Base-by-base conservation (phyloP, 208 protist genomes). In the Plasmodiophora brassicae region DNA sequence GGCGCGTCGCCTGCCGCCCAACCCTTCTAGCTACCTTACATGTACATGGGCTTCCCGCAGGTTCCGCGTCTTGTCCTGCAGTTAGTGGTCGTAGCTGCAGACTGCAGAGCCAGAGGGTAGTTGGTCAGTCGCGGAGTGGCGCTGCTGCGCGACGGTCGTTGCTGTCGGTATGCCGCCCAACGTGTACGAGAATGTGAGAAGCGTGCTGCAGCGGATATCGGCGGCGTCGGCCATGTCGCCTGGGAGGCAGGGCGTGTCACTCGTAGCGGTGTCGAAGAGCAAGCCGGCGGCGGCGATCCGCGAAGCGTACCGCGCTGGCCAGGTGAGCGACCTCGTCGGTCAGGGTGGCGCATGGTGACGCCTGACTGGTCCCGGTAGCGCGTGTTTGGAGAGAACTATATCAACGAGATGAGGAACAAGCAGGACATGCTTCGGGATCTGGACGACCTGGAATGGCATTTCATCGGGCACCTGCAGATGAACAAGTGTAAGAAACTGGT, bases 381-480 rank as follows among this genome's bases (percentile, higher is more conserved):
- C 14, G n/a, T 14, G 65, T 78, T 78, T 32, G 65, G 65, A 14
- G 65, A 78, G 41, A 78, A 78, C 41, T 78, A 78, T 38, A 78
- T 78, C 65, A 32, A 36, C n/a, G 65, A 78, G 65, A 5, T 78
- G 65, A 5, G 32, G 32, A 32, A 78, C 20, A 78, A 78, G n/a
- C 5, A n/a, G n/a, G n/a, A 8, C n/a, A 5, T 32, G 41, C n/a
- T 78, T 5, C 65, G 32, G 32, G n/a, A n/a, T n/a, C n/a, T n/a
- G n/a, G 65, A 78, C n/a, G 65, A 78, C 41, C 10, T 78, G 10
- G 5, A 78, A 78, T 78, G 65, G 65, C 65, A 32, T 32, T 78
- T 78, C n/a, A 78, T 78, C n/a, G 65, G 65, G n/a, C 65, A 78
- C n/a, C 32, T 78, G 32, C 65, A 78, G n/a, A 5, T 14, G n/a